Conservation (phyloP, 805 yeast species). For the Kuraishia cidri region DNA sequence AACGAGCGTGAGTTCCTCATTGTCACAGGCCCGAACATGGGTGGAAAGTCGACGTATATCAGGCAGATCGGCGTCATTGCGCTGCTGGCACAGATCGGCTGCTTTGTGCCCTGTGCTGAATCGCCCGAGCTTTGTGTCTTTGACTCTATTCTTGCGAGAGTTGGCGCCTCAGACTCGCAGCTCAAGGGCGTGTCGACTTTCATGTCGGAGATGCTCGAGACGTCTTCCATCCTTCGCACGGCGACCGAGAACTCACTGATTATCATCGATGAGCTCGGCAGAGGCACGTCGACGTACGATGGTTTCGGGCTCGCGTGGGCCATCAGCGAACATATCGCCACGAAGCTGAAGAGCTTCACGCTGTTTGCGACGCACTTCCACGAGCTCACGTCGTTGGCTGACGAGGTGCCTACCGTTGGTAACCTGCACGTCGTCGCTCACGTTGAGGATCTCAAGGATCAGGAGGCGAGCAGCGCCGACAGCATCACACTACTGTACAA, state of each 20-base stretch:
- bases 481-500: conserved; percentile 85
- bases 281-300: conserved; percentile 92
- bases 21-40: conserved; percentile 97
- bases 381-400: conserved; percentile 78
- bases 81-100: conserved; percentile 82
- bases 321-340: conserved; percentile 77
- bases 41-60: conserved; percentile 92
- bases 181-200: conserved; percentile 95
- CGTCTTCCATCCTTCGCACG: conserved; percentile 75
- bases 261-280: conserved; percentile 90
- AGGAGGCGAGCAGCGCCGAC: conserved; percentile 20
- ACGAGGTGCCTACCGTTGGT: conserved; percentile 51
- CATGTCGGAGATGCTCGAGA: conserved; percentile 94
- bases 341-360: conserved; percentile 65
- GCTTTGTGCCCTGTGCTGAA: conserved; percentile 70
- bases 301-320: conserved; percentile 99
- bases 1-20: conserved; percentile 61
- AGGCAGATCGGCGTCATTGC: conserved; percentile 85
- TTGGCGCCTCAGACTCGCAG: conserved; percentile 99
- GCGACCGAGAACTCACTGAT: conserved; percentile 75
- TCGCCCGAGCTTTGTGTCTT: conserved; percentile 76
- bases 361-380: conserved; percentile 97
- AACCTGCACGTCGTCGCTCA: conserved; percentile 94
- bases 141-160: conserved; percentile 90
- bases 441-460: conserved; percentile 39